phyloP scores from a whole-genome alignment of 495 filamentous ascomycete species.

The Podospora pseudopauciseta region DNA sequence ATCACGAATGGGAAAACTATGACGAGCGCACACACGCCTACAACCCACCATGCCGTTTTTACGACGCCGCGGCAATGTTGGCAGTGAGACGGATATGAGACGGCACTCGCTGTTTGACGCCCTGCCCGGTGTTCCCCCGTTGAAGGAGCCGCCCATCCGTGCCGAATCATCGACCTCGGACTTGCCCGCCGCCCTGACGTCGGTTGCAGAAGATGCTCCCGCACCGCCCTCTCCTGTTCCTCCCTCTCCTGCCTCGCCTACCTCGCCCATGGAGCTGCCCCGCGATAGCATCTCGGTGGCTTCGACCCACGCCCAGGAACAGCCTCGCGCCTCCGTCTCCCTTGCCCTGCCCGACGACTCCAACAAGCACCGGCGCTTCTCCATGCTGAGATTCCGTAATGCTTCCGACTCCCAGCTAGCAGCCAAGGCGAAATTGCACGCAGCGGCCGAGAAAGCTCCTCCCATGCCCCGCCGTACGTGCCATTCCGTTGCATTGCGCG shows the following conservation, averaged over 20 bases:
- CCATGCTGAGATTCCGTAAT: constrained; percentile 85
- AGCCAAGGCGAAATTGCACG: constrained; percentile 69
- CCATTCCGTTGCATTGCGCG: constrained; percentile 17
- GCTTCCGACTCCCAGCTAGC: constrained; percentile 91
- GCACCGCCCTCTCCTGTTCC: constrained; percentile 5
- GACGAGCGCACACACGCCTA: constrained; percentile 34
- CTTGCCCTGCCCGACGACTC: constrained; percentile 46
- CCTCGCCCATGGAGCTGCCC: constrained; percentile 19
- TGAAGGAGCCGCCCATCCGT: constrained; percentile 24
- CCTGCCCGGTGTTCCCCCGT: constrained; percentile 24
- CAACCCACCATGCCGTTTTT: constrained; percentile 48
- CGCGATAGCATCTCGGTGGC: constrained; percentile 25
- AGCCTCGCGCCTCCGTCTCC: constrained; percentile 32
- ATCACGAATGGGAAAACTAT: constrained; percentile 31
- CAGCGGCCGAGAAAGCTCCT: constrained; percentile 55
- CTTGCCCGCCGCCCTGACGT: constrained; percentile 22
- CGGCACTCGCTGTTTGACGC: constrained; percentile 41
- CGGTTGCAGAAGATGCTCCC: constrained; percentile 24
- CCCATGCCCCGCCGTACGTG: constrained; percentile 69
- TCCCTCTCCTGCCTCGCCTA: constrained; percentile 8
- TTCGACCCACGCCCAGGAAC: constrained; percentile 27
- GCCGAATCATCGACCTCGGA: constrained; percentile 25
- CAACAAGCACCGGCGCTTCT: constrained; percentile 68
- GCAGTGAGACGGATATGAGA: constrained; percentile 50
- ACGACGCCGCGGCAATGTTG: constrained; percentile 48